Percentiles rank a stretch among this genome's conserved stretches.
phyloP scores from a whole-genome alignment of 1,284 basidiomycete species.

The Sporisorium scitamineum region DNA sequence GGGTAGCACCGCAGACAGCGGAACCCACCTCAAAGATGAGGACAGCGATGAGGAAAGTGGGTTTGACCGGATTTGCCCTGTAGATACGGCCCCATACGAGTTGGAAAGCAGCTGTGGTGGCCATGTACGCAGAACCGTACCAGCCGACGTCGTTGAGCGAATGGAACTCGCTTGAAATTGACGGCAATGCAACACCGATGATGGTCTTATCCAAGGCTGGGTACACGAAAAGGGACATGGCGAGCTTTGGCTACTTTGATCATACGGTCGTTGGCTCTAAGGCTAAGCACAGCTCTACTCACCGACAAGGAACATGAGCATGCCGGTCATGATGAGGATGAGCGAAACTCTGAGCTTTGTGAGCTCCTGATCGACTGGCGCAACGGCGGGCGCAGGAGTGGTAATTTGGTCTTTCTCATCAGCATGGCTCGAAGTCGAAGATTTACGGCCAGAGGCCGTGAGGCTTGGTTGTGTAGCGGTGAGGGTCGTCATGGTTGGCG shows the following conservation, averaged over 20 bases:
- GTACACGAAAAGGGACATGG: background rate
- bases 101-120: constrained; percentile 61
- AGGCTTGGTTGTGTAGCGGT: no score
- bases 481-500: background rate
- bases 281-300: background rate
- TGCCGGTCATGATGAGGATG: constrained; percentile 18
- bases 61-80: constrained; percentile 71
- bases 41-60: constrained; percentile 71
- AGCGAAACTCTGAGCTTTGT: constrained; percentile 8
- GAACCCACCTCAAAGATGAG: constrained; percentile 73
- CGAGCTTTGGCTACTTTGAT: background rate
- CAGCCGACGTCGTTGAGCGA: constrained; percentile 71
- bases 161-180: constrained; percentile 71
- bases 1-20: constrained; percentile 73
- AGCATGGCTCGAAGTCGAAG: background rate
- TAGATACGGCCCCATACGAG: constrained; percentile 42
- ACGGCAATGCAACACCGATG: constrained; percentile 39
- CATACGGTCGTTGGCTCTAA: background rate
- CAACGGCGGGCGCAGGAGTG: background rate
- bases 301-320: constrained; percentile 26
- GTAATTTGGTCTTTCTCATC: background rate
- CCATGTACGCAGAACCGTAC: constrained; percentile 72
- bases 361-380: constrained; percentile 1
- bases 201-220: constrained; percentile 27
- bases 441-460: background rate